Evolutionary conservation across 169 alveolate genomes (phyloP), one percentile per base, ranked within the genome.

Genomic region (Pseudocohnilembus persalinus): DNA sequence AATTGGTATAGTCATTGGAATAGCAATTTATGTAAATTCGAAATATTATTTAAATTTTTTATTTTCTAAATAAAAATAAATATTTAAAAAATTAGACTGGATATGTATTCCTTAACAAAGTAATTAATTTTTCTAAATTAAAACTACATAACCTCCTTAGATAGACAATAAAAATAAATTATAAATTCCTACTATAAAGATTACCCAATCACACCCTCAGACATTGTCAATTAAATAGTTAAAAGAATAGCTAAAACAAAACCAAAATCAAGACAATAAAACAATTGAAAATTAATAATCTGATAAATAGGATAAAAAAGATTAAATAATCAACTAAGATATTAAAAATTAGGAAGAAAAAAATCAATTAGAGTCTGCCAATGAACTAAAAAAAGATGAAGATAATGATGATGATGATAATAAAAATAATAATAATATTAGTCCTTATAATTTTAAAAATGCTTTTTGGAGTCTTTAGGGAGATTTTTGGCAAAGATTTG

Each of bases 1-100:
- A 80, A 92, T 15, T 92, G 96, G 96, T 65, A 84, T 0, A 89
- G 76, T 84, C 92, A 81, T 88, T 88, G 77, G 88, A 84, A 88
- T 79, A 77, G 74, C 49, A 82, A 87, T 73, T 77, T 84, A 72
- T 72, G 81, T 74, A 72, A 29, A 4, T 25, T 49, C 33, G 74
- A 65, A 76, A 20, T 31, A 76, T 74, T 77, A 86, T 79, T 64
- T 30, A 63, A 26, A 72, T 34, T 20, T 31, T 76, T 27, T 68
- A 82, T 16, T 49, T 64, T 30, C 74, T 83, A 73, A 82, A 73
- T 31, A 31, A 20, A 82, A 72, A 11, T 29, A n/a, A 75, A 1
- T 32, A 24, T 63, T 74, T 31, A 15, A 11, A 31, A 77, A 77
- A 30, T 25, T 26, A 64, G 90, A 87, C 26, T 86, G 90, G 90